These are phyloP conservation scores for Eurotiales sp. DNA, from an alignment of 2,329 filamentous ascomycete species.

Conservation along the genomic window DNA sequence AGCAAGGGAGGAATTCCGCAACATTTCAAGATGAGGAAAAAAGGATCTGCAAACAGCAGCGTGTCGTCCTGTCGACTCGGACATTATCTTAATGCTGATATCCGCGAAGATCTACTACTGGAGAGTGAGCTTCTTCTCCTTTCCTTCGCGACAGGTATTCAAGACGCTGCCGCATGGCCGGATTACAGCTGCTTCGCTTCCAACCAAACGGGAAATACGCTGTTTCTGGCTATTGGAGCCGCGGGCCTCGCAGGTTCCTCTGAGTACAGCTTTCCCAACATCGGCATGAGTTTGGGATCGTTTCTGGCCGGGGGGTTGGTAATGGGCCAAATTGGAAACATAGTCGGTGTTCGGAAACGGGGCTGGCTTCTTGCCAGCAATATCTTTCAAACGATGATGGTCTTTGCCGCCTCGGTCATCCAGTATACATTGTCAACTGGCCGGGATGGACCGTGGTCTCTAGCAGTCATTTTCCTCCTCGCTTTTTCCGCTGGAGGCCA, in stretches of 20 bases:
- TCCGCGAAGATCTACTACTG: slow-evolving; percentile 21
- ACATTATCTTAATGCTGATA: slow-evolving; percentile 16
- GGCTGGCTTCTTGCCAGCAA: too few species aligned
- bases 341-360: slow-evolving; percentile 49
- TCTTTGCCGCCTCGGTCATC: slow-evolving; percentile 52
- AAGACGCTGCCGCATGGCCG: slow-evolving; percentile 58
- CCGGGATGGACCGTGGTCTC: too few species aligned
- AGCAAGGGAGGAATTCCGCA: too few species aligned
- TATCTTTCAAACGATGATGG: slow-evolving; percentile 51
- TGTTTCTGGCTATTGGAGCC: slow-evolving; percentile 55
- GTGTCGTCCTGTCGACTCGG: not conserved
- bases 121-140: slow-evolving; percentile 38
- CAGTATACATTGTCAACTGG: slow-evolving; percentile 34
- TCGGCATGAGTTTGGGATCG: slow-evolving; percentile 52
- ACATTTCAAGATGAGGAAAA: too few species aligned
- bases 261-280: slow-evolving; percentile 53
- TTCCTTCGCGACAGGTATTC: slow-evolving; percentile 38
- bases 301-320: slow-evolving; percentile 55
- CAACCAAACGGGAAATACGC: slow-evolving; percentile 64
- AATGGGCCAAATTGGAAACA: slow-evolving; percentile 56
- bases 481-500: too few species aligned
- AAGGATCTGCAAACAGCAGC: too few species aligned
- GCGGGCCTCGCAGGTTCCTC: slow-evolving; percentile 49
- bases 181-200: slow-evolving; percentile 62
- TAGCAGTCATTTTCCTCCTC: too few species aligned